Percentiles rank a stretch among this genome's conserved stretches.
phyloP scores from a whole-genome alignment of 805 yeast species.

The Lipomyces sp. region DNA sequence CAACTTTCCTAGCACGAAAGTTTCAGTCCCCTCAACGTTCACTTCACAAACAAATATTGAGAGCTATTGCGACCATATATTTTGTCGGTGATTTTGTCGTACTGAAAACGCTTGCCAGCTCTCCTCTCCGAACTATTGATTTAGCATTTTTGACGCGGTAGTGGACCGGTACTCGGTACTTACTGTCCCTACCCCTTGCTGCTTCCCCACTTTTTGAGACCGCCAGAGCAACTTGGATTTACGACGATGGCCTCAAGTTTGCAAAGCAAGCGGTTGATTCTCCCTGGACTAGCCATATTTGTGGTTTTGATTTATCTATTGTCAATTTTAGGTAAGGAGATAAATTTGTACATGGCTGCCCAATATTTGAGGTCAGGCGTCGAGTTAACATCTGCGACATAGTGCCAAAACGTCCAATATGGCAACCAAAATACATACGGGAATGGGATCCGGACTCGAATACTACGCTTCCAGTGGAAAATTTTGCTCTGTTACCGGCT shows the following conservation, averaged over 20 bases:
- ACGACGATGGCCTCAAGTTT: neutral
- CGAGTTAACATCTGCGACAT: neutral
- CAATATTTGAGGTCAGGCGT: too few species aligned
- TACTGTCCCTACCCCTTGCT: neutral
- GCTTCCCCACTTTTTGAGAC: neutral
- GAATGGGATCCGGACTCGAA: neutral
- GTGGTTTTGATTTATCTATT: neutral
- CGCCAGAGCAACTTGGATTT: neutral
- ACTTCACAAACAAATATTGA: too few species aligned
- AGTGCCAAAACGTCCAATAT: neutral
- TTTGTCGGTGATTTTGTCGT: too few species aligned
- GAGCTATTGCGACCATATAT: too few species aligned
- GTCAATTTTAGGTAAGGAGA: neutral
- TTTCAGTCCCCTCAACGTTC: too few species aligned
- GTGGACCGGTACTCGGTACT: too few species aligned
- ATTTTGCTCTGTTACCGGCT: neutral
- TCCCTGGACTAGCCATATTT: neutral
- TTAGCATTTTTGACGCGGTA: too few species aligned
- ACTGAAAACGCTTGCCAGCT: too few species aligned
- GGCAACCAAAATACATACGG: constrained; percentile 1
- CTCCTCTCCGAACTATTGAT: too few species aligned
- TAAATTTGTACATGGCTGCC: neutral
- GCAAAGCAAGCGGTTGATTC: neutral
- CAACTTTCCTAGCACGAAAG: too few species aligned
- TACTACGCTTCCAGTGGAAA: neutral